Evolutionary conservation across 2,329 filamentous ascomycete species (phyloP), one percentile per base, ranked within the genome.

Genomic region (Xylaria sp.): DNA sequence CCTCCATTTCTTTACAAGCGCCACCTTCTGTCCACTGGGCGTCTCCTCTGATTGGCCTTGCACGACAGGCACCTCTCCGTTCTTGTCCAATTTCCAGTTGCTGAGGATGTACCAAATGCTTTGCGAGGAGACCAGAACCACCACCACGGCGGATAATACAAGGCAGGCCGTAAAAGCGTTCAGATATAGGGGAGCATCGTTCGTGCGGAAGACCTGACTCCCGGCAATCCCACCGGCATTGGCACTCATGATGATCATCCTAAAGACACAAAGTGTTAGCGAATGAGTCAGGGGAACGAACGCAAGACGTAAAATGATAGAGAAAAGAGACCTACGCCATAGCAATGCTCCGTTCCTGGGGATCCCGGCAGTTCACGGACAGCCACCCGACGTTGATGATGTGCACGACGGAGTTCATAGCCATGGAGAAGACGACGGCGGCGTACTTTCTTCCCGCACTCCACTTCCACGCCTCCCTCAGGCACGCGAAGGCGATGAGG

Each of bases 401-500:
- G 38, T 76, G 72, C 48, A 74, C 69, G 43, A 69, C 72, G 22
- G 64, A 67, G 43, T 65, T 64, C 39, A 52, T 47, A 0, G 62
- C 59, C 55, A 60, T 59, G 2, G 63, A 61, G 51, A 66, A 62
- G 1, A 65, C 56, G 4, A 68, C 61, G 8, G 66, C 60, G 16
- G 56, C 63, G 51, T 67, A 69, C 18, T 57, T 56, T 21, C 66
- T 55, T n/a, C 50, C 58, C 11, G 56, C 38, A 2, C 62, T 48
- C 55, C 57, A 62, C 13, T 44, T 43, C 39, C 34, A 66, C 7
- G 66, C 53, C 18, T 64, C 57, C 5, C 71, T 65, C 5, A 75
- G 59, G 48, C 69, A 73, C 2, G 64, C 50, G 29, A 73, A 75
- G 1, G 72, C 68, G 37, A 74, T 71, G 2, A 75, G 59, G 39